These are phyloP conservation scores for Venturia nashicola DNA, from an alignment of 2,329 filamentous ascomycete genomes.

Conservation along the genomic window DNA sequence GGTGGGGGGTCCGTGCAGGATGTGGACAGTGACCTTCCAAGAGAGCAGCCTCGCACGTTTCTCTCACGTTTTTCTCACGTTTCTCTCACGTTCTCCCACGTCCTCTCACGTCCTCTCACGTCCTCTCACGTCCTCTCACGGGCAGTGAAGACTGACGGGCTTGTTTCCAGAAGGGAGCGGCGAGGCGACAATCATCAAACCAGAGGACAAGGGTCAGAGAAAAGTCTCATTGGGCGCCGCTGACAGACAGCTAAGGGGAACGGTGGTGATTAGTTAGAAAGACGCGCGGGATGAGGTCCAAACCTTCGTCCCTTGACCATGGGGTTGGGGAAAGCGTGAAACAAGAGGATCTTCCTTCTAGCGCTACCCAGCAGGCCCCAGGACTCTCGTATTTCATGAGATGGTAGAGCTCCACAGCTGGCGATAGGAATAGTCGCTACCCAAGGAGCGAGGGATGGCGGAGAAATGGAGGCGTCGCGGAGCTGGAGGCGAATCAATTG, in stretches of 20 bases:
- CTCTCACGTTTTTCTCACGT: no score
- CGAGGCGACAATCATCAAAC: conserved; percentile 3
- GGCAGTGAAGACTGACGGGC: background rate
- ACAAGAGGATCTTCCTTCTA: conserved; percentile 2
- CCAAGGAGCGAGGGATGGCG: background rate
- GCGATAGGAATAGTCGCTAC: background rate
- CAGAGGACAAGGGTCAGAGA: background rate
- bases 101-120: no score
- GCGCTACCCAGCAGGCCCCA: conserved; percentile 1
- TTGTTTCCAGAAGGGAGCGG: conserved; percentile 6
- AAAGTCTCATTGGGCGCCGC: conserved; percentile 3
- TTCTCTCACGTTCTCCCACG: no score
- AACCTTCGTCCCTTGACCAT: conserved; percentile 2
- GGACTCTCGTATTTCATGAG: conserved; percentile 2
- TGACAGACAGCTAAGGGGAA: background rate
- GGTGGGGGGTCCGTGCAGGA: conserved; percentile 1
- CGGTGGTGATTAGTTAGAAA: background rate
- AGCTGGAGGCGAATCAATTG: background rate
- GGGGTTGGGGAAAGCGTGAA: conserved; percentile 5
- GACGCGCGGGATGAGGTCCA: conserved; percentile 3
- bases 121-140: no score
- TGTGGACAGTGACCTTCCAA: background rate
- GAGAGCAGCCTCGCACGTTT: background rate
- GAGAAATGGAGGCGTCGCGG: background rate
- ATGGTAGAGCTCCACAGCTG: background rate